Conservation (phyloP, 192 early-diverging fungal genomes). For the Glomus cerebriforme region DNA sequence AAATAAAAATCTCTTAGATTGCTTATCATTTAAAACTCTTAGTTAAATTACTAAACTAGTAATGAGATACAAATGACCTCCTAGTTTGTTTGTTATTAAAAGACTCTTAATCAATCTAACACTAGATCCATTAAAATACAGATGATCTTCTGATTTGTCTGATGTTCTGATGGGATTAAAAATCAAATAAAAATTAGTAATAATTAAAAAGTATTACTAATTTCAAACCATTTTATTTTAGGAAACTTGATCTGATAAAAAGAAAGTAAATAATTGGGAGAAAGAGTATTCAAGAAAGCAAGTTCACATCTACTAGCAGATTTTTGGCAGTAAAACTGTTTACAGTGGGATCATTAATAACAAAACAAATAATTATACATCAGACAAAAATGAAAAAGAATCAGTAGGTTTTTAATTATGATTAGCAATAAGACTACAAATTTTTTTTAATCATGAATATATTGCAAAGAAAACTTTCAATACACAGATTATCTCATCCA, state of each 20-base stretch:
- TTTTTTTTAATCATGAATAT: too few relatives aligned
- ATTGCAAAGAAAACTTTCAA: too few relatives aligned
- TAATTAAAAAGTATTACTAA: neutral
- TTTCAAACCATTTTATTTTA: neutral
- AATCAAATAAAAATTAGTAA: neutral
- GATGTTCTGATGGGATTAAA: constrained; percentile 13
- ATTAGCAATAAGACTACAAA: too few relatives aligned
- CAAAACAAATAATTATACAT: too few relatives aligned
- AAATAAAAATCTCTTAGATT: constrained; percentile 18
- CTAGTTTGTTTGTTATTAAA: constrained; percentile 26
- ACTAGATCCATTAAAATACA: constrained; percentile 12
- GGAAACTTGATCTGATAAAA: neutral
- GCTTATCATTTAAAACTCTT: constrained; percentile 33
- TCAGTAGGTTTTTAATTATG: too few relatives aligned
- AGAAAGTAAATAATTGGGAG: neutral
- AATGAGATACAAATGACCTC: constrained; percentile 26
- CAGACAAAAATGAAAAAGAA: too few relatives aligned
- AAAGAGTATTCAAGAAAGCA: neutral
- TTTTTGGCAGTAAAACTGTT: too few relatives aligned
- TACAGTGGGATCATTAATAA: too few relatives aligned
- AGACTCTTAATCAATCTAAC: neutral
- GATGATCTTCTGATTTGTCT: neutral
- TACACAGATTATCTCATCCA: too few relatives aligned
- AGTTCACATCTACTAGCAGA: neutral
- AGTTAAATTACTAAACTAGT: constrained; percentile 32